phyloP scores from a whole-genome alignment of 2,329 filamentous ascomycete genomes.

The Pseudogymnoascus sp. region DNA sequence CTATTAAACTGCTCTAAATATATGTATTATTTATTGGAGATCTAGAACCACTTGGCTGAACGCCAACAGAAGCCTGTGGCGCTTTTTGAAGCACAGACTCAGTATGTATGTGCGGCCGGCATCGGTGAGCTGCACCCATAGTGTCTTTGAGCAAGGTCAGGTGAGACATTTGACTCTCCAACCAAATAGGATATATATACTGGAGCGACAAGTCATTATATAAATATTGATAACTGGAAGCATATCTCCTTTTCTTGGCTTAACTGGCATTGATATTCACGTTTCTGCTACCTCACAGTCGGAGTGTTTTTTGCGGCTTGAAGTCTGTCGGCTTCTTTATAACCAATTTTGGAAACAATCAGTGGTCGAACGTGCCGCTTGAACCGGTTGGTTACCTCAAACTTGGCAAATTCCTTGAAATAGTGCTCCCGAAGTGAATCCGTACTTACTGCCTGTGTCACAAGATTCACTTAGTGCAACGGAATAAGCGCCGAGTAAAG shows the following conservation, averaged over 20 bases:
- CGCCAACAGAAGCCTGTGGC: background rate
- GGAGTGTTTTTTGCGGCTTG: background rate
- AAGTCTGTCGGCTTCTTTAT: background rate
- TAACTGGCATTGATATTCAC: background rate
- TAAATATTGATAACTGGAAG: background rate
- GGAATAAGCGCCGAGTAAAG: background rate
- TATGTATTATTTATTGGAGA: background rate
- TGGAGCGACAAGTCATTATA: background rate
- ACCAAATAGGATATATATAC: constrained; percentile 5
- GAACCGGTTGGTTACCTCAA: background rate
- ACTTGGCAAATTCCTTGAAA: background rate
- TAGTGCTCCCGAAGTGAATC: background rate
- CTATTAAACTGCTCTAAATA: background rate
- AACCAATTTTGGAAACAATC: background rate
- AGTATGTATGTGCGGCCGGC: background rate
- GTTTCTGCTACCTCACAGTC: background rate
- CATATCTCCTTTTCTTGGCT: background rate
- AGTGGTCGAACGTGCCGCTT: background rate
- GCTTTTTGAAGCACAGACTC: background rate
- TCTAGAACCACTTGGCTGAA: background rate
- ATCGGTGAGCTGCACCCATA: background rate
- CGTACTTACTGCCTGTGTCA: background rate
- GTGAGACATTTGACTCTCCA: background rate
- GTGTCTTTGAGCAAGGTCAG: background rate
- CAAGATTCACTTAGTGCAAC: background rate